Evolutionary conservation across 352 stramenopile genomes (phyloP), one percentile per base, ranked within the genome.

Genomic region (Hyaloperonospora arabidopsidis): DNA sequence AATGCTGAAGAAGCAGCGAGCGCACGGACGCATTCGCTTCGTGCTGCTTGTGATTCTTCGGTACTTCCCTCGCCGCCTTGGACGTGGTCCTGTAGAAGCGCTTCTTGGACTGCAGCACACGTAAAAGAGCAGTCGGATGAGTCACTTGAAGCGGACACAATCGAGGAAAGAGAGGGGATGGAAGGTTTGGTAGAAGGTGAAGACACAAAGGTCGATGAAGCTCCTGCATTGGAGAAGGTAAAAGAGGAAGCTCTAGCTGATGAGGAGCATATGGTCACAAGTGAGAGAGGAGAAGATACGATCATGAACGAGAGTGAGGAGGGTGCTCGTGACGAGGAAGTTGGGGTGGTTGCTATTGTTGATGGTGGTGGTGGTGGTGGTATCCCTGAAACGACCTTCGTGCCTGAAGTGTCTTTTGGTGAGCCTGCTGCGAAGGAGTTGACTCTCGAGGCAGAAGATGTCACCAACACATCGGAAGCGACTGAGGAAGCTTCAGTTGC

Each of bases 1-100:
- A 59, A 70, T 13, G 63, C 50, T 5, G 29, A 21, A 5, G 49
- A 66, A 49, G 52, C 47, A 38, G 49, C 53, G 1, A 57, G 15
- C 18, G 63, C 53, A 12, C 49, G 63, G 25, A 29, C 25, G 25
- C 7, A 29, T 29, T 29, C 25, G 25, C 3, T 29, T 19, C 15
- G 48, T 3, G 63, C 43, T 38, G 63, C 58, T 2, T 45, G 52
- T 46, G 45, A 41, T 25, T 57, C 49, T 17, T 61, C 54, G 7
- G 43, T 54, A 2, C 25, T 47, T n/a, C 15, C 54, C 8, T 62
- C 54, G 2, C 38, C 53, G 14, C 54, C 58, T 25, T 41, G 48
- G 13, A 41, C 21, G 36, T 39, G 13, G 44, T 28, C 41, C 18
- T 28, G 49, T 39, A 52, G 45, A 49, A 61, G 55, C 15, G 46